Conservation (phyloP, 2,329 filamentous ascomycete species). For the Calcarisporium arbuscula region DNA sequence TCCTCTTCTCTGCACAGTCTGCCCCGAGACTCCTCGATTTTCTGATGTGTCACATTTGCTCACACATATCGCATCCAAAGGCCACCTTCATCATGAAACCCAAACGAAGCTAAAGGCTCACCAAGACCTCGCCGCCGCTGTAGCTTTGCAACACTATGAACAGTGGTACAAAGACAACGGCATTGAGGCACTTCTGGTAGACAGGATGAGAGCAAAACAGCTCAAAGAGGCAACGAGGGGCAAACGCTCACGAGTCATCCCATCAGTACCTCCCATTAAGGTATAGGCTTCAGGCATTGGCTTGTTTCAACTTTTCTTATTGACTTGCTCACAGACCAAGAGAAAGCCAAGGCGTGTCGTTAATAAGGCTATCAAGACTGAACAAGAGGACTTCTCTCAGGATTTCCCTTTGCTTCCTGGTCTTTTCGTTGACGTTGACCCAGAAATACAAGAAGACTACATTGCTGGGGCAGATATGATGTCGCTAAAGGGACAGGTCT, state of each 20-base stretch:
- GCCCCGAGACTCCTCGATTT: slow-evolving; percentile 71
- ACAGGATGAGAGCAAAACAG: slow-evolving; percentile 72
- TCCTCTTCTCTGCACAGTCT: slow-evolving; percentile 75
- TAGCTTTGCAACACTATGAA: slow-evolving; percentile 62
- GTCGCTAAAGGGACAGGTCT: slow-evolving; percentile 63
- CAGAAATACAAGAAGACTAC: slow-evolving; percentile 21
- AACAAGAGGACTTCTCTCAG: slow-evolving; percentile 18
- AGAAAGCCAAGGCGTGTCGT: slow-evolving; percentile 5
- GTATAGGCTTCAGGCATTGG: slow-evolving; percentile 6
- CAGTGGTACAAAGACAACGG: slow-evolving; percentile 69
- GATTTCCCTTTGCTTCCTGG: slow-evolving; percentile 22
- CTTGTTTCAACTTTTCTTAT: background rate
- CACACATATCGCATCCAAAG: slow-evolving; percentile 88
- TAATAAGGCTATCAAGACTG: slow-evolving; percentile 22
- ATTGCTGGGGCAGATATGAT: slow-evolving; percentile 22
- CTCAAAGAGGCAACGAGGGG: slow-evolving; percentile 54
- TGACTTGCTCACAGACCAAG: background rate
- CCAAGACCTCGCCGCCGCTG: slow-evolving; percentile 58
- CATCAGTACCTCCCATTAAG: slow-evolving; percentile 15
- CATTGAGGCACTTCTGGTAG: slow-evolving; percentile 67
- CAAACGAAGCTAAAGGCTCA: slow-evolving; percentile 69
- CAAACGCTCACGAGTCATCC: slow-evolving; percentile 30
- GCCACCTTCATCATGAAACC: slow-evolving; percentile 80
- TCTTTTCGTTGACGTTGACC: slow-evolving; percentile 21
- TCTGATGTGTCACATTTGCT: slow-evolving; percentile 88